Conservation (phyloP, 106 monocot genomes). For the Triglochin maritima region DNA sequence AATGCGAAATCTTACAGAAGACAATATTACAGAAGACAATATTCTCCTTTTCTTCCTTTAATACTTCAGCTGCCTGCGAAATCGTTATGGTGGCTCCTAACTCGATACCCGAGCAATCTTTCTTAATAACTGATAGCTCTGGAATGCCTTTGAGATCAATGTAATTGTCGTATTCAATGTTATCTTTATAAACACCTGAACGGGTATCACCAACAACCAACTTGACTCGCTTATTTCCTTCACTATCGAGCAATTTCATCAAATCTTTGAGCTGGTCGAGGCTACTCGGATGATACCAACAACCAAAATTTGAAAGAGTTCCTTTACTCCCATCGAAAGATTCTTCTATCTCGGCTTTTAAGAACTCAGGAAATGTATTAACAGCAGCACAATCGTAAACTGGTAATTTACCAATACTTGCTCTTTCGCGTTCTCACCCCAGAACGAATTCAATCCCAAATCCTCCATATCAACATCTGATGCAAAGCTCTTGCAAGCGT, state of each 20-base stretch:
- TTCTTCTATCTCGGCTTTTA: conserved; percentile 43
- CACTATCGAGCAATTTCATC: conserved; percentile 10
- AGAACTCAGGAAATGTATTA: conserved; percentile 56
- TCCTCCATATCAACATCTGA: conserved; percentile 83
- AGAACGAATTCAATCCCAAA: conserved; percentile 66
- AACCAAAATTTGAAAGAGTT: neutral
- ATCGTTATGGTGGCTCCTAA: conserved; percentile 70
- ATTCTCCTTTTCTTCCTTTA: conserved; percentile 27
- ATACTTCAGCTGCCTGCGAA: conserved; percentile 41
- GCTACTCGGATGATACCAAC: conserved; percentile 39
- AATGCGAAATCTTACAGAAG: conserved; percentile 44
- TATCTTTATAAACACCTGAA: conserved; percentile 58
- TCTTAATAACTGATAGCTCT: conserved; percentile 40
- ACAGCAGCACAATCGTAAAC: conserved; percentile 13
- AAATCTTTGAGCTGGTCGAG: conserved; percentile 30
- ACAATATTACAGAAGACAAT: conserved; percentile 28
- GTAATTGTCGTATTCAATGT: conserved; percentile 33
- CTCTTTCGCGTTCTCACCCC: conserved; percentile 25
- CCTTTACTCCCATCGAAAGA: neutral
- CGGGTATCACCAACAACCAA: conserved; percentile 62
- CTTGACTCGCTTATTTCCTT: conserved; percentile 19
- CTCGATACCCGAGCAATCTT: conserved; percentile 26
- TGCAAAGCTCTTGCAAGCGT: conserved; percentile 80
- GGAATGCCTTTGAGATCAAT: conserved; percentile 57
- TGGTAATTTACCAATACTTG: conserved; percentile 24